Conservation (phyloP, 768 basidiomycete species). For the Auricularia sp. region DNA sequence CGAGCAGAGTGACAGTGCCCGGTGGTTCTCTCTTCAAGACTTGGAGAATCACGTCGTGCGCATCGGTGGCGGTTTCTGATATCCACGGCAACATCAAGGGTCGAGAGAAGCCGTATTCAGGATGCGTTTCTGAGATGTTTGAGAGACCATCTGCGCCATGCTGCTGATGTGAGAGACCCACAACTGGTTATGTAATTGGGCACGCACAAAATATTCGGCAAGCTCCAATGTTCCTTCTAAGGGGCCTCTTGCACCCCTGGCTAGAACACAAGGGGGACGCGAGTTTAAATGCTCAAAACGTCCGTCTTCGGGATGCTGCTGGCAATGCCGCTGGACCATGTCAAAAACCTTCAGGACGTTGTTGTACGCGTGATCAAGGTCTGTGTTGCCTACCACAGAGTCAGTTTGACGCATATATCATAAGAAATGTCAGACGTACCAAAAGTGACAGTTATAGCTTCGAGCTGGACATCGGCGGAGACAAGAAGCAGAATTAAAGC, state of each 20-base stretch:
- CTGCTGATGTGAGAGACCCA: constrained; percentile 5
- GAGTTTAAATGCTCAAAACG: constrained; percentile 7
- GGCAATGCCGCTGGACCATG: constrained; percentile 16
- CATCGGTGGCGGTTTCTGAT: constrained; percentile 3
- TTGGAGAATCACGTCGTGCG: constrained; percentile 11
- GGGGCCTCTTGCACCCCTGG: constrained; percentile 17
- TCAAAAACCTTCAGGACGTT: constrained; percentile 22
- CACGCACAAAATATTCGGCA: constrained; percentile 18
- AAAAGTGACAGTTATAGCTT: constrained; percentile 13
- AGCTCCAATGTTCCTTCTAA: constrained; percentile 13
- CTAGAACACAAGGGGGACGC: constrained; percentile 5
- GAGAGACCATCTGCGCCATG: constrained; percentile 19
- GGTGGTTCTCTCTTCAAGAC: constrained; percentile 10
- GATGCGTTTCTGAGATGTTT: constrained; percentile 15
- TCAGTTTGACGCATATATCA: neutral
- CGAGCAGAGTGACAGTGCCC: constrained; percentile 11
- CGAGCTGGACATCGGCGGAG: constrained; percentile 13
- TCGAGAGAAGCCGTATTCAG: constrained; percentile 12
- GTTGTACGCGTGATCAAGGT: constrained; percentile 8
- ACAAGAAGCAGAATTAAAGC: constrained; percentile 15
- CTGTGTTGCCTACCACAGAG: constrained; percentile 11
- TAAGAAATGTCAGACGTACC: constrained; percentile 1
- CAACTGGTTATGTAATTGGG: neutral
- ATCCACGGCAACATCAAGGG: neutral
- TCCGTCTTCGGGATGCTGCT: constrained; percentile 8